Conservation (phyloP, 2,329 filamentous ascomycete genomes). For the Talaromyces marneffei region DNA sequence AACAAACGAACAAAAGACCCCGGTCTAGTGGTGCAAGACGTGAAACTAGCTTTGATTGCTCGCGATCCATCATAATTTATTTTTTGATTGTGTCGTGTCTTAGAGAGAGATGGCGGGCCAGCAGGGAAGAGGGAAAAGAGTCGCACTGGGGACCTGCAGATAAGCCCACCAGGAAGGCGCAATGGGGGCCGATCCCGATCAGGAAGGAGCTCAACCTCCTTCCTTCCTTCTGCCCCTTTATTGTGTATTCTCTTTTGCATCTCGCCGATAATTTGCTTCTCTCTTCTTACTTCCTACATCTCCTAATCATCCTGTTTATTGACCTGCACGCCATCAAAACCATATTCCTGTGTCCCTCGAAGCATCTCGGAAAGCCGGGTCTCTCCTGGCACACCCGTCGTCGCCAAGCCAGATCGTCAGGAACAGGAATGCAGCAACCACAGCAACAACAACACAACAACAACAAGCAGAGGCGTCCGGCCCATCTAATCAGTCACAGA, state of each 20-base stretch:
- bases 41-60: not conserved
- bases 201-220: conserved; percentile 2
- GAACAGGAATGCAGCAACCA: not conserved
- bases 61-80: not conserved
- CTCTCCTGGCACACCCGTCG: not conserved
- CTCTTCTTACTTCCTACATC: not conserved
- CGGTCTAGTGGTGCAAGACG: not conserved
- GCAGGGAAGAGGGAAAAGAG: not conserved
- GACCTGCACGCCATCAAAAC: not conserved
- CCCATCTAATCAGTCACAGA: not conserved
- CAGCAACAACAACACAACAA: no score
- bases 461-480: not conserved
- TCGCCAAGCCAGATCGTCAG: not conserved
- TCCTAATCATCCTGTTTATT: not conserved
- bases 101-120: not conserved
- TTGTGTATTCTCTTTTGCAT: not conserved
- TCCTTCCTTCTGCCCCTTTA: not conserved
- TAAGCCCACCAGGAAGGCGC: not conserved
- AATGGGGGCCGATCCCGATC: not conserved
- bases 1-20: not conserved
- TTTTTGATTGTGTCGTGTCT: not conserved
- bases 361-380: no score
- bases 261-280: not conserved
- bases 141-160: not conserved
- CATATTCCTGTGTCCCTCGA: no score